Evolutionary conservation across 2,329 filamentous ascomycete species (phyloP), one percentile per base, ranked within the genome.

Genomic region (Diaporthe aspalathi): DNA sequence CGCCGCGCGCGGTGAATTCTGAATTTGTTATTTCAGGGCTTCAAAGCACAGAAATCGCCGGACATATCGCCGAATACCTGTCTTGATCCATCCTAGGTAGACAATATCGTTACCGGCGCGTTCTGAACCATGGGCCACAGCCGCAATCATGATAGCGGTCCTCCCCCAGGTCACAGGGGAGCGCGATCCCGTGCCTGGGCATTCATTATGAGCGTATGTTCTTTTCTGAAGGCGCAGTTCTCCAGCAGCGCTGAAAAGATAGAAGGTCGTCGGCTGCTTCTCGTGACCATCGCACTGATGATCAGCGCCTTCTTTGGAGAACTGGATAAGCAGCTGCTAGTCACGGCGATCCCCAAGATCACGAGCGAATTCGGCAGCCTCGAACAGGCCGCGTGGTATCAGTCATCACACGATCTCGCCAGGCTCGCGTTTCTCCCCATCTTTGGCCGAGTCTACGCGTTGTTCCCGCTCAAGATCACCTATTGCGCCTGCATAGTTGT

Each of bases 291-390:
- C 14, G 43, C 60, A 14, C 5, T 63, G 60, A 63, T 63, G 60
- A 14, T 35, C 1, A 24, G 29, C 43, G 60, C 27, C 1, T 47
- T 63, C 12, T 63, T 49, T 9, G 60, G 60, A 6, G 60, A 47
- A 6, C 43, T 63, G 27, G 45, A 49, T 27, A 32, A n/a, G 17
- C 43, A 47, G 14, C 43, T 63, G 27, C 27, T 63, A 20, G 27
- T 49, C 17, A 72, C 66, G 14, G 70, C 70, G 0, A 69, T 69
- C 5, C 70, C 70, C 14, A 69, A 38, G 27, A 72, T 72, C 27
- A 68, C 70, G 11, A 49, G 27, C 56, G 70, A 72, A 38, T 72
- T 72, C 38, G 35, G 56, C 20, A 60, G 66, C 2, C 54, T 72
- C 3, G 67, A 45, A 24, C 52, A 72, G 11, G 56, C 60, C 1